A percentile compares a stretch with the other conserved stretches of the same genome.
Conservation (phyloP, 306 rosid species). For the Pyrus bretschneideri region DNA sequence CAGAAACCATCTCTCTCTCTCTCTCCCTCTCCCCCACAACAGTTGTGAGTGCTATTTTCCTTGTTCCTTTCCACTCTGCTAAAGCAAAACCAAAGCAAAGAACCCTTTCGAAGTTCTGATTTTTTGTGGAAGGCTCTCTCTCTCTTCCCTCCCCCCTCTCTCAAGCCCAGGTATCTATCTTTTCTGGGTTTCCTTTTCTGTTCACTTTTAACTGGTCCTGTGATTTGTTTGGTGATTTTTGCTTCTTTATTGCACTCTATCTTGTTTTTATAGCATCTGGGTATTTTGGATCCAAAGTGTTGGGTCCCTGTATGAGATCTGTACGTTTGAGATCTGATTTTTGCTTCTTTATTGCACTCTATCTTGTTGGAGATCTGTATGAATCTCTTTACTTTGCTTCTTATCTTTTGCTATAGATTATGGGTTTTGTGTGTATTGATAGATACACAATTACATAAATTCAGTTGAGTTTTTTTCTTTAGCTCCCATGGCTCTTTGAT, state of each 20-base stretch:
- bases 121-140: conserved; percentile 19
- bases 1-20: conserved; percentile 6
- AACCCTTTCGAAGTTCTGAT: conserved; percentile 28
- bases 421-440: neutral
- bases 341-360: no score
- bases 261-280: conserved; percentile 32
- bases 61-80: conserved; percentile 16
- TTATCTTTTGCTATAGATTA: conserved; percentile 20
- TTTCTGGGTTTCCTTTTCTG: conserved; percentile 28
- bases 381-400: conserved; percentile 27
- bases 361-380: conserved; percentile 25
- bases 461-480: conserved; percentile 7
- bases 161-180: conserved; percentile 18
- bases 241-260: conserved; percentile 15
- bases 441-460: conserved; percentile 9
- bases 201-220: conserved; percentile 30
- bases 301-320: conserved; percentile 35
- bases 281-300: conserved; percentile 33
- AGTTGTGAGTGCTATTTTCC: conserved; percentile 16
- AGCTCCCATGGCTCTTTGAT: conserved; percentile 15
- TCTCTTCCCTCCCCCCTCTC: neutral
- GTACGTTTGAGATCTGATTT: neutral
- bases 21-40: conserved; percentile 25
- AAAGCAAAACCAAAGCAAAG: conserved; percentile 20
- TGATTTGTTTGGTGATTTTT: conserved; percentile 31